Evolutionary conservation across 805 yeast genomes (phyloP).

Genomic region (Candida ponderosae): DNA sequence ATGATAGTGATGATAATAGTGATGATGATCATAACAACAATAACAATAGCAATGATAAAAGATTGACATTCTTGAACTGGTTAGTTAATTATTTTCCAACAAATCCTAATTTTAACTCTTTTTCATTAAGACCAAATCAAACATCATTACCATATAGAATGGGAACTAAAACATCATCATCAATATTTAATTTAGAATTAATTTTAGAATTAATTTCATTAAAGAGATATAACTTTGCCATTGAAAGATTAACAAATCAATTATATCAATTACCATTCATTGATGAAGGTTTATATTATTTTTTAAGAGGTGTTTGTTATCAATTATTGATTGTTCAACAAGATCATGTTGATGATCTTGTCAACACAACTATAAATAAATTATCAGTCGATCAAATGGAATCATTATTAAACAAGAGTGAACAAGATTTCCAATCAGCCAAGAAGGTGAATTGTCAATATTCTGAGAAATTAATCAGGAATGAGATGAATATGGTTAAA

Average conservation of each 20-base stretch:
- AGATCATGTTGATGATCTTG: neutral
- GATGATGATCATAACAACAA: no score
- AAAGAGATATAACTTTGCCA: neutral
- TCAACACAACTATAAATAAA: no score
- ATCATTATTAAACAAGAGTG: no score
- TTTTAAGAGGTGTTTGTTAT: conserved; percentile 16
- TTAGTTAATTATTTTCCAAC: conserved; percentile 6
- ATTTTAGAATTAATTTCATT: no score
- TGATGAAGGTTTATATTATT: conserved; percentile 16
- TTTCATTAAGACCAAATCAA: neutral
- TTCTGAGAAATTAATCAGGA: no score
- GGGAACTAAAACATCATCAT: conserved; percentile 7
- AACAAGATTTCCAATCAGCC: no score
- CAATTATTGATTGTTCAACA: conserved; percentile 6
- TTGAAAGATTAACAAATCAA: conserved; percentile 13
- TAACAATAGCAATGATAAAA: no score
- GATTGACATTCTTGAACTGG: conserved; percentile 13
- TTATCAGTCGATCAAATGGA: no score
- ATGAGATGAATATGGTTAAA: no score
- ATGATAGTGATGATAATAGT: neutral
- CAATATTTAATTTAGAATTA: conserved; percentile 3
- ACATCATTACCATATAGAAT: conserved; percentile 7
- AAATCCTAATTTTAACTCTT: no score
- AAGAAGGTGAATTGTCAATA: no score
- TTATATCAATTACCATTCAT: conserved; percentile 11